Conservation (phyloP, 805 yeast genomes). For the Metschnikowia aberdeeniae region DNA sequence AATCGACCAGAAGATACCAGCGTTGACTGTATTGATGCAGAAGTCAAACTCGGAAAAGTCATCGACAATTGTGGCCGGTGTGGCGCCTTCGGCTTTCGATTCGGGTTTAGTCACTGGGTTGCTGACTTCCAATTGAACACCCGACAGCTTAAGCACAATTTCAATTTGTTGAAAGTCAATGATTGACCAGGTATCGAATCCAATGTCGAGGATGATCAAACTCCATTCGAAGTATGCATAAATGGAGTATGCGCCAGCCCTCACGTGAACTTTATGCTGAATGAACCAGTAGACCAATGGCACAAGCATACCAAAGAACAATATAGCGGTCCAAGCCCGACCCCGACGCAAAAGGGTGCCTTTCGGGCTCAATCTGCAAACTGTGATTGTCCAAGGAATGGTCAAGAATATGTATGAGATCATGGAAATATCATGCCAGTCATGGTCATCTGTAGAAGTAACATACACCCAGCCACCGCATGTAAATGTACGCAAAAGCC, state of each 20-base stretch:
- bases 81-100: neutral
- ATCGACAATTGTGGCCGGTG: conserved; percentile 14
- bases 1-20: conserved; percentile 82
- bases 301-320: conserved; percentile 68
- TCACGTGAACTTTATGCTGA: conserved; percentile 83
- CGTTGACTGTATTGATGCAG: conserved; percentile 50
- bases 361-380: conserved; percentile 48
- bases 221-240: conserved; percentile 97
- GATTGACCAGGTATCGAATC: conserved; percentile 77
- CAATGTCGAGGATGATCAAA: conserved; percentile 75
- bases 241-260: conserved; percentile 92
- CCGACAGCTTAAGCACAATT: conserved; percentile 24
- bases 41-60: conserved; percentile 37
- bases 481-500: conserved; percentile 84
- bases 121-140: conserved; percentile 3
- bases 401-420: conserved; percentile 83
- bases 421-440: conserved; percentile 95
- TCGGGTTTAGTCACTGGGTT: neutral
- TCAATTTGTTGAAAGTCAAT: conserved; percentile 65
- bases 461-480: conserved; percentile 99
- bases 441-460: conserved; percentile 96
- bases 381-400: conserved; percentile 80
- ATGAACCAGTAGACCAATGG: conserved; percentile 88
- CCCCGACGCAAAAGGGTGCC: conserved; percentile 45
- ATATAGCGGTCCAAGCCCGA: conserved; percentile 47